Evolutionary conservation across 2,329 filamentous ascomycete genomes (phyloP).

Genomic region (Monilinia polystroma): DNA sequence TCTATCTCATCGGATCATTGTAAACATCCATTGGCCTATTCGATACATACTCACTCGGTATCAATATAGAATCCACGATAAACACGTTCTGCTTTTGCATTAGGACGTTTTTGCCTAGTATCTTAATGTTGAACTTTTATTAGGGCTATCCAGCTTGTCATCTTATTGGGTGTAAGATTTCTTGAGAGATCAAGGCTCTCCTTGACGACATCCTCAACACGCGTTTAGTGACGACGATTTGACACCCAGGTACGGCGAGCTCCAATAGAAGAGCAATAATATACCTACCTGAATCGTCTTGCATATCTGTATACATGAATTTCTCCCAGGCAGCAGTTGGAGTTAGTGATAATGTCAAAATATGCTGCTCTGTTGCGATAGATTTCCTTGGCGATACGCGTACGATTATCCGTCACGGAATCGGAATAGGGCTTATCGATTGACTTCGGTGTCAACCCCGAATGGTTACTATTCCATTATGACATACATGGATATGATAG

Average conservation of each 20-base stretch:
- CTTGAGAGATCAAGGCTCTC: neutral
- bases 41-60: too few species aligned
- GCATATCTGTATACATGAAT: neutral
- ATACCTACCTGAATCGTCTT: neutral
- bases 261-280: neutral
- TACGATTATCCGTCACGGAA: neutral
- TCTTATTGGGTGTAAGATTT: neutral
- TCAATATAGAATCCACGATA: too few species aligned
- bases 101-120: too few species aligned
- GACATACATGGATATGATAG: neutral
- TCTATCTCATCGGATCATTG: too few species aligned
- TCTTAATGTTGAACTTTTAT: neutral
- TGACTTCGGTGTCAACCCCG: neutral
- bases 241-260: neutral
- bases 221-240: constrained; percentile 19
- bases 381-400: neutral
- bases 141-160: too few species aligned
- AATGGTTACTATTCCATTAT: neutral
- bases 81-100: too few species aligned
- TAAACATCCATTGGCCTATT: too few species aligned
- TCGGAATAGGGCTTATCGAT: neutral
- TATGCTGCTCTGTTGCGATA: neutral
- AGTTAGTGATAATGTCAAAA: too few species aligned
- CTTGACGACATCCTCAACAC: neutral
- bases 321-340: neutral